These are phyloP conservation scores for Atkinsonella hypoxylon DNA, from an alignment of 2,329 filamentous ascomycete species.

Conservation along the genomic window DNA sequence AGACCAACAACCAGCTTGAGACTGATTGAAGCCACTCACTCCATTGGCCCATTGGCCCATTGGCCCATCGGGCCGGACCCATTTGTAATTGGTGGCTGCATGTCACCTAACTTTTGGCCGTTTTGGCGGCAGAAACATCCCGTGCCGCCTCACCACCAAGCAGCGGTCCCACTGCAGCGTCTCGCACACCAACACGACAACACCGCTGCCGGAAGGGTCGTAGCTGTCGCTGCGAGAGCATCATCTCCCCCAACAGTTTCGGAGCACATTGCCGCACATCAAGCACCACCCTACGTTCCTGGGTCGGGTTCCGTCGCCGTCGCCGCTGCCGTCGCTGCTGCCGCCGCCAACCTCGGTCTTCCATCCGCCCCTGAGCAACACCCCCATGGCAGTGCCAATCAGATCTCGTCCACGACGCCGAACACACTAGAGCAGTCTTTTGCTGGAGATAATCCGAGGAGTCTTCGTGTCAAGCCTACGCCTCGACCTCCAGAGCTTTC, in stretches of 20 bases:
- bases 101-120: slow-evolving; percentile 3
- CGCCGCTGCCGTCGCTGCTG: background rate
- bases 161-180: background rate
- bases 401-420: slow-evolving; percentile 36
- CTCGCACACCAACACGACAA: background rate
- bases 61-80: too few species aligned
- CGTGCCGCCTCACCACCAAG: background rate
- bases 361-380: slow-evolving; percentile 21
- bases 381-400: slow-evolving; percentile 32
- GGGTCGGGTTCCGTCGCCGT: background rate
- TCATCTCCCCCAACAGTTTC: background rate
- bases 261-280: background rate
- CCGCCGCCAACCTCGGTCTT: background rate
- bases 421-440: slow-evolving; percentile 22
- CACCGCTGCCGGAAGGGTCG: background rate
- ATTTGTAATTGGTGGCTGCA: background rate
- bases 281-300: background rate
- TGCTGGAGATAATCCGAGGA: slow-evolving; percentile 15
- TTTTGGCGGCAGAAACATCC: slow-evolving; percentile 3
- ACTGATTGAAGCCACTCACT: too few species aligned
- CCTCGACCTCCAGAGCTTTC: slow-evolving; percentile 22
- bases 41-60: too few species aligned
- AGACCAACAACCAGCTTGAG: too few species aligned
- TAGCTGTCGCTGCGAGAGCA: background rate
- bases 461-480: slow-evolving; percentile 17